Conservation (phyloP, 73 alveolate species). For the Tetrahymena elliotti region DNA sequence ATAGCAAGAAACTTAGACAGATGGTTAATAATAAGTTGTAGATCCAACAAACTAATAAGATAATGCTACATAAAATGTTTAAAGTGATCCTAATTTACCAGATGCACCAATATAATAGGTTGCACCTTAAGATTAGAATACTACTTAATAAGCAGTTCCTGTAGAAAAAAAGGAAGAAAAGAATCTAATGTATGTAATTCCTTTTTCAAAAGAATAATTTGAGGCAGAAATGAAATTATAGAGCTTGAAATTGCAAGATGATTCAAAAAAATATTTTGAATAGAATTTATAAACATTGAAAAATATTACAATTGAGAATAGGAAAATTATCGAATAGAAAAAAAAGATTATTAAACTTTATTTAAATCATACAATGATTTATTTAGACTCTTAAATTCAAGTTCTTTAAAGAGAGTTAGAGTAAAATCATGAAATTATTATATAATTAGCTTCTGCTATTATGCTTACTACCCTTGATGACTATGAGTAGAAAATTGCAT, state of each 20-base stretch:
- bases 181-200: background rate
- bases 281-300: background rate
- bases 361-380: background rate
- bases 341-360: background rate
- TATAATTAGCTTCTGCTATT: background rate
- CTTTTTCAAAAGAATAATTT: background rate
- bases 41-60: background rate
- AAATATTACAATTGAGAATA: background rate
- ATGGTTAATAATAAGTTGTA: background rate
- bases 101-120: background rate
- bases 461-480: background rate
- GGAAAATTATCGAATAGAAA: background rate
- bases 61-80: background rate
- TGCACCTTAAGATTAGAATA: background rate
- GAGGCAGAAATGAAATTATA: background rate
- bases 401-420: background rate
- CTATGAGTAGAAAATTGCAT: background rate
- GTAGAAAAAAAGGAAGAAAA: background rate
- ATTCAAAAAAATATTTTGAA: background rate
- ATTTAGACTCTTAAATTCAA: background rate
- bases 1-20: background rate
- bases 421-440: background rate
- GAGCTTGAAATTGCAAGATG: background rate
- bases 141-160: background rate
- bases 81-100: background rate